Percentiles rank a stretch among this genome's conserved stretches.
phyloP scores from a whole-genome alignment of 176 grass and related monocot species.

The Oryza meyeriana region DNA sequence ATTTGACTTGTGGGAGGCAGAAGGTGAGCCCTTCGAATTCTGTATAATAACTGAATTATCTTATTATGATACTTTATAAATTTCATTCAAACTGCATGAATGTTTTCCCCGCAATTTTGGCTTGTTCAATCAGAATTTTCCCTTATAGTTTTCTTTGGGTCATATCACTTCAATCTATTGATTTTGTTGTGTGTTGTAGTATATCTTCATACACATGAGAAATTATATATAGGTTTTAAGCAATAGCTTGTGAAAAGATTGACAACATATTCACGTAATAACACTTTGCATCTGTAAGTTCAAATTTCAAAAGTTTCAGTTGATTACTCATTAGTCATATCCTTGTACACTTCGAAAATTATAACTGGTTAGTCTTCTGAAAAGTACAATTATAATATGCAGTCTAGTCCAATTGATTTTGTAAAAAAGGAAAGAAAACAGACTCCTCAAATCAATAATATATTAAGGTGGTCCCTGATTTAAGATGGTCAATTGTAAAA shows the following conservation, averaged over 20 bases:
- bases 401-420: not conserved
- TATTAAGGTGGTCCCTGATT: not conserved
- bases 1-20: slow-evolving; percentile 80
- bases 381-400: not conserved
- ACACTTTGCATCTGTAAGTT: not conserved
- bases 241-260: not conserved
- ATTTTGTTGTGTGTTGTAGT: not conserved
- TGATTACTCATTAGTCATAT: not conserved
- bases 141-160: not conserved
- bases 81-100: not conserved
- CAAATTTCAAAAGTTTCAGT: not conserved
- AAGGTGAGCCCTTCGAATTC: slow-evolving; percentile 46
- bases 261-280: not conserved
- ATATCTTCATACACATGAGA: not conserved
- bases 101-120: not conserved
- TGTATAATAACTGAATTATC: slow-evolving; percentile 5
- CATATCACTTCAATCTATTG: not conserved
- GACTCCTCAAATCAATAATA: not conserved
- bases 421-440: not conserved
- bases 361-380: not conserved
- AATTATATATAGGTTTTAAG: not conserved
- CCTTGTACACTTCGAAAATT: not conserved
- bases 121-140: not conserved
- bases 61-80: not conserved
- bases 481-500: not conserved